Evolutionary conservation across 2,329 filamentous ascomycete species (phyloP), one percentile per base, ranked within the genome.

Genomic region (Paraphaeosphaeria minitans): DNA sequence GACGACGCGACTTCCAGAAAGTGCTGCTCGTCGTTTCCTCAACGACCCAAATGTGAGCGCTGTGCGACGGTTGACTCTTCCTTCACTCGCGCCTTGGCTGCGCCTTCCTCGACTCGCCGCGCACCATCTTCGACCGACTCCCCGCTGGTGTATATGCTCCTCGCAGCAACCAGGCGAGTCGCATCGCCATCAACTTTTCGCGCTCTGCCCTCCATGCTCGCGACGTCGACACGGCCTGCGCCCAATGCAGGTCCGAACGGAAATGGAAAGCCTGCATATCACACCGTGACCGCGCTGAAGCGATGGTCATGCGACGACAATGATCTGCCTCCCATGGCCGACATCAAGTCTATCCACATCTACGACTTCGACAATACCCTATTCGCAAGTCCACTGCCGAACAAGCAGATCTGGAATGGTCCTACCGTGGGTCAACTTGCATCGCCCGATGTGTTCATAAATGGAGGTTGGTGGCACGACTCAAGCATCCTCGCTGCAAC

Each of bases 291-390:
- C 16, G 86, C 89, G 43, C 80, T 97, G 62, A 89, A 89, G 76
- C 84, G 93, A 66, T 97, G 93, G 93, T 96, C 92, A 42, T 87
- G 93, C 66, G 81, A 89, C 60, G 87, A 88, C 71, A 89, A 87
- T 72, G 84, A 89, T 60, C 82, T 95, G 35, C 91, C 92, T 85
- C 85, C 86, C 33, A 83, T 87, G 12, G 82, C 89, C 43, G 82
- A 86, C 56, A 89, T 98, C 77, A 92, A 87, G 74, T 80, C 87
- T 9, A 87, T 99, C 53, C 94, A 98, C 74, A 85, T 99, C 66
- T 98, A 98, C 80, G 95, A 99, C 77, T 99, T 98, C 77, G 95
- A 99, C 78, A 98, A 99, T 73, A 98, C 94, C 39, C 80, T 99
- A 50, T 99, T 99, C 81, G 88, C 89, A 68, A 96, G 91, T 14